Base-by-base conservation (phyloP, 441 rosid genomes). In the Sinapis alba region DNA sequence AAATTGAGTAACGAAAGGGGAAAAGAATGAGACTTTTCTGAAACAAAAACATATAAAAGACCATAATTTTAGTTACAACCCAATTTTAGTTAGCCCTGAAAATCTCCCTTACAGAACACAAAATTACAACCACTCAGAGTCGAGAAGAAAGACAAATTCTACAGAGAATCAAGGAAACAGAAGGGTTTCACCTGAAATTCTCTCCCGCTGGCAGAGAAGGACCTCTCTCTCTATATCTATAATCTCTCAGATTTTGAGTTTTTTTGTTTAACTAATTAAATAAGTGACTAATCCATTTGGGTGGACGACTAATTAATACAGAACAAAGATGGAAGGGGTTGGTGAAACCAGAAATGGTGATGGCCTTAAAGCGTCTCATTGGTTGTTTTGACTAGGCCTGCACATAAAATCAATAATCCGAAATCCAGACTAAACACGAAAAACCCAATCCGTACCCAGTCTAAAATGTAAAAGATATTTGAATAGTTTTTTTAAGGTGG, bases 121-220 rank as follows among this genome's bases (percentile, higher is more conserved):
- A 28, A 30, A 64, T 54, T 38, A 38, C 41, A 2, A 73, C 45
- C 71, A 20, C 26, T 16, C 23, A 54, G 34, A 65, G 20, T 18
- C 38, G 34, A 62, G 53, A 24, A 72, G 20, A 24, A 63, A 16
- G 32, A 27, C 38, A 24, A 70, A 47, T 6, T 32, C 13, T 20
- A 68, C 62, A 8, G 26, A 58, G 13, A 43, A 27, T 15, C 26
- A 45, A 10, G 51, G 47, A 21, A 24, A 16, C 56, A 20, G 19
- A 64, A 19, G 51, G 21, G 41, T 67, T 47, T 50, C 47, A 75
- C 79, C 74, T 36, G 63, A 68, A 75, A 1, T 61, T 75, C 20
- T 61, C 68, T 61, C 45, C 56, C 43, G 78, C 34, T 54, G 69
- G 68, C 73, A 54, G 12, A 68, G 6, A 32, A 2, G 23, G 16